Conservation (phyloP, 495 filamentous ascomycete genomes). For the Penicillium coffeae region DNA sequence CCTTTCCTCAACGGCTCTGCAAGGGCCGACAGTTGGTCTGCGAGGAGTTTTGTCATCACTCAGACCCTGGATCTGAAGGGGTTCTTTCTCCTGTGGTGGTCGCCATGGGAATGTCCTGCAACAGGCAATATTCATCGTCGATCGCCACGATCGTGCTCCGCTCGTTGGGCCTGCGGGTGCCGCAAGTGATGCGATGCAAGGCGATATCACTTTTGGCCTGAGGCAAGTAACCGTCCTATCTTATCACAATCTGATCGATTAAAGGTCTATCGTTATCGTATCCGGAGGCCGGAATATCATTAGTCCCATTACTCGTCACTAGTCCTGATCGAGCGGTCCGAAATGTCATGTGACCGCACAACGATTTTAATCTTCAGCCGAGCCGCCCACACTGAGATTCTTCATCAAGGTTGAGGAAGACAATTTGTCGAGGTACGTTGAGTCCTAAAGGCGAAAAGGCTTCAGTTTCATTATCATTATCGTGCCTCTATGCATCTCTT, state of each 20-base stretch:
- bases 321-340: background rate
- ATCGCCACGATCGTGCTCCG: slow-evolving; percentile 12
- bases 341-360: slow-evolving; percentile 44
- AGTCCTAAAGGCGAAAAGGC: background rate
- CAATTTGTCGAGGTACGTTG: slow-evolving; percentile 42
- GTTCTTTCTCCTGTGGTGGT: slow-evolving; percentile 12
- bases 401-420: slow-evolving; percentile 20
- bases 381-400: slow-evolving; percentile 31
- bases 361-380: slow-evolving; percentile 41
- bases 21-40: slow-evolving; percentile 17
- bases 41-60: slow-evolving; percentile 10
- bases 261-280: background rate
- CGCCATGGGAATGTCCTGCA: slow-evolving; percentile 20
- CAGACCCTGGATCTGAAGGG: slow-evolving; percentile 7
- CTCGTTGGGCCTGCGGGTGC: slow-evolving; percentile 3
- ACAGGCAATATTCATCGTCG: slow-evolving; percentile 6
- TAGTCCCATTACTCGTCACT: slow-evolving; percentile 3
- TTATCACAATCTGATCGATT: too few species aligned
- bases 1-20: slow-evolving; percentile 10
- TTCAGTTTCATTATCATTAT: background rate
- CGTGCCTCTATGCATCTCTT: slow-evolving; percentile 4
- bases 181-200: slow-evolving; percentile 2
- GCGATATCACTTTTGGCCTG: slow-evolving; percentile 16
- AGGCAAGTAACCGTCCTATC: too few species aligned
- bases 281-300: background rate